A percentile compares a stretch with the other conserved stretches of the same genome.
Conservation (phyloP, 169 alveolate genomes). For the Theileria annulata region DNA sequence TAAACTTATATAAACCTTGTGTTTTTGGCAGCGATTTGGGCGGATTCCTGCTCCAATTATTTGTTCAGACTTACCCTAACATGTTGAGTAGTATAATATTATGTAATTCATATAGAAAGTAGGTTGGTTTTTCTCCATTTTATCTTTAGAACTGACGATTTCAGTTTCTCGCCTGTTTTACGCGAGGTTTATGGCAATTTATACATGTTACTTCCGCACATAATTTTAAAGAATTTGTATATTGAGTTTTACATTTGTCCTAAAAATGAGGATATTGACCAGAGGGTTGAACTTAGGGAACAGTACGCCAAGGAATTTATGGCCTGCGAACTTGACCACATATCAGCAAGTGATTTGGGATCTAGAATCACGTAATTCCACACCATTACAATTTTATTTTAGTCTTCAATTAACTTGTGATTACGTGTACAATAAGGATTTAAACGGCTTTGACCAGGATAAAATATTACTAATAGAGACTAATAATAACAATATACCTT, state of each 20-base stretch:
- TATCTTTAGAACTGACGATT: slow-evolving; percentile 66
- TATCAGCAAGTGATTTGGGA: slow-evolving; percentile 73
- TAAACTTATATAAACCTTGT: slow-evolving; percentile 68
- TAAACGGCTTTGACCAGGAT: slow-evolving; percentile 21
- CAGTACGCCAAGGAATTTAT: slow-evolving; percentile 74
- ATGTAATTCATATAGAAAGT: slow-evolving; percentile 75
- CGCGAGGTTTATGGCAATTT: slow-evolving; percentile 70
- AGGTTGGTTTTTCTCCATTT: neutral
- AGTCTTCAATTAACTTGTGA: slow-evolving; percentile 73
- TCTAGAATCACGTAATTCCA: slow-evolving; percentile 63
- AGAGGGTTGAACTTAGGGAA: slow-evolving; percentile 61
- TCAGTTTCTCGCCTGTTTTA: slow-evolving; percentile 69
- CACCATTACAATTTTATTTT: neutral
- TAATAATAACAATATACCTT: slow-evolving; percentile 60
- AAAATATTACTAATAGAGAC: slow-evolving; percentile 70
- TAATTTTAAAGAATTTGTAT: slow-evolving; percentile 63
- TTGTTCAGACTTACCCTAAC: slow-evolving; percentile 73
- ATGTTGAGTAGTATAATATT: slow-evolving; percentile 59
- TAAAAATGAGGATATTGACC: neutral
- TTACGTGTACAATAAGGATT: slow-evolving; percentile 34
- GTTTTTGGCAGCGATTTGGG: slow-evolving; percentile 79
- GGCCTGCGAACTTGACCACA: slow-evolving; percentile 75
- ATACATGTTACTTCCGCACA: slow-evolving; percentile 72
- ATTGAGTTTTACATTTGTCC: slow-evolving; percentile 73
- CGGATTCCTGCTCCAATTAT: slow-evolving; percentile 73